Evolutionary conservation across 345 rosid genomes (phyloP).

Genomic region (Capsella bursapastoris): DNA sequence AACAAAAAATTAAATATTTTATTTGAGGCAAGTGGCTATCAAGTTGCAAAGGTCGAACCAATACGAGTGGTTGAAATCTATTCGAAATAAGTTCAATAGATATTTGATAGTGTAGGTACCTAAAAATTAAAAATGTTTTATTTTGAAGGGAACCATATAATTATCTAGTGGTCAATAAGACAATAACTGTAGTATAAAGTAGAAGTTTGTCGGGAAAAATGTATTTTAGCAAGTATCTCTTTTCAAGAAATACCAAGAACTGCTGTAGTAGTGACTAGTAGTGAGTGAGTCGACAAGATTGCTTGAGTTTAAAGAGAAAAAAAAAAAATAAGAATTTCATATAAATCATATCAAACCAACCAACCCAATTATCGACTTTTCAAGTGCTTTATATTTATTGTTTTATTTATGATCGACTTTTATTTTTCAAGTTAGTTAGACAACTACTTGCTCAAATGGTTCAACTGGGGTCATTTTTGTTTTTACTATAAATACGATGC

Average conservation of each 20-base stretch:
- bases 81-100: too few species aligned
- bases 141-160: slow-evolving; percentile 7
- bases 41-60: slow-evolving; percentile 29
- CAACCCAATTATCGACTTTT: neutral
- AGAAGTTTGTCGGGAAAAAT: neutral
- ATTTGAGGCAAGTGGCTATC: slow-evolving; percentile 3
- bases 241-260: neutral
- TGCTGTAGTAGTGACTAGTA: neutral
- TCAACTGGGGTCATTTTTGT: slow-evolving; percentile 19
- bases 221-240: neutral
- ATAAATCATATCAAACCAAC: neutral
- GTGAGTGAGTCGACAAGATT: slow-evolving; percentile 11
- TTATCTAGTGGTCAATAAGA: neutral
- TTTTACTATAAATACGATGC: slow-evolving; percentile 6
- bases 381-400: neutral
- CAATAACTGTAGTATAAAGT: neutral
- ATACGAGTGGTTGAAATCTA: slow-evolving; percentile 13
- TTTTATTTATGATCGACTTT: slow-evolving; percentile 9
- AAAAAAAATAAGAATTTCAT: too few species aligned
- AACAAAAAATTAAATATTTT: neutral
- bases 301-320: too few species aligned
- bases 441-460: slow-evolving; percentile 41
- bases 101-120: too few species aligned
- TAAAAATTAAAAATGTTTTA: too few species aligned
- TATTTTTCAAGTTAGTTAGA: neutral